Conservation (phyloP, 495 filamentous ascomycete species). For the Aspergillus olivimuriae region DNA sequence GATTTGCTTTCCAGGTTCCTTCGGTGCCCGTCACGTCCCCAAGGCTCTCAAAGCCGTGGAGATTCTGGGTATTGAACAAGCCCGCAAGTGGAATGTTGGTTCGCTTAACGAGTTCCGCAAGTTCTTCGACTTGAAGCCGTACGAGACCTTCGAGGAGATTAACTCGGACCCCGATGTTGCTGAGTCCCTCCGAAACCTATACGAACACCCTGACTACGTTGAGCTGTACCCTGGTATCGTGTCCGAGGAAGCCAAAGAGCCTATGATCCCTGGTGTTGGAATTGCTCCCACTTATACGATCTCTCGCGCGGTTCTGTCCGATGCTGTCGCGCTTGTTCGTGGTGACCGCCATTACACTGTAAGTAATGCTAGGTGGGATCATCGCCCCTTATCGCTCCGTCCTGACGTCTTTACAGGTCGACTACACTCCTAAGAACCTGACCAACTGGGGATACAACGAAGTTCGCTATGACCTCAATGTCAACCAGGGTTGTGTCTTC, state of each 20-base stretch:
- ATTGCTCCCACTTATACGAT: slow-evolving; percentile 55
- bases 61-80: slow-evolving; percentile 56
- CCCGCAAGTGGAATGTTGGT: slow-evolving; percentile 53
- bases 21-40: slow-evolving; percentile 55
- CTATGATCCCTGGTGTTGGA: slow-evolving; percentile 48
- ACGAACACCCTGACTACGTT: slow-evolving; percentile 55
- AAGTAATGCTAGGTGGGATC: slow-evolving; percentile 13
- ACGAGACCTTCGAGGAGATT: slow-evolving; percentile 57
- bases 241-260: slow-evolving; percentile 46
- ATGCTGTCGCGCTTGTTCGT: slow-evolving; percentile 49
- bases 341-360: slow-evolving; percentile 48
- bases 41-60: slow-evolving; percentile 52
- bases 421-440: slow-evolving; percentile 68
- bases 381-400: background rate
- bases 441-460: slow-evolving; percentile 78
- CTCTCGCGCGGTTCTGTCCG: slow-evolving; percentile 46
- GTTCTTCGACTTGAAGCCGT: slow-evolving; percentile 51
- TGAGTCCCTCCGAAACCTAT: slow-evolving; percentile 45
- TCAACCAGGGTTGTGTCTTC: slow-evolving; percentile 77
- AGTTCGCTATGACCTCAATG: slow-evolving; percentile 61
- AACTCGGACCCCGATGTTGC: slow-evolving; percentile 54
- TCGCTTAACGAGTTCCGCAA: slow-evolving; percentile 60
- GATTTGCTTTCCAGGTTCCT: slow-evolving; percentile 29
- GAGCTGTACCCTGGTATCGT: slow-evolving; percentile 60
- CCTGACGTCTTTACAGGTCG: slow-evolving; percentile 27